Evolutionary conservation across 169 alveolate genomes (phyloP).

Genomic region (Sarcocystis neurona): DNA sequence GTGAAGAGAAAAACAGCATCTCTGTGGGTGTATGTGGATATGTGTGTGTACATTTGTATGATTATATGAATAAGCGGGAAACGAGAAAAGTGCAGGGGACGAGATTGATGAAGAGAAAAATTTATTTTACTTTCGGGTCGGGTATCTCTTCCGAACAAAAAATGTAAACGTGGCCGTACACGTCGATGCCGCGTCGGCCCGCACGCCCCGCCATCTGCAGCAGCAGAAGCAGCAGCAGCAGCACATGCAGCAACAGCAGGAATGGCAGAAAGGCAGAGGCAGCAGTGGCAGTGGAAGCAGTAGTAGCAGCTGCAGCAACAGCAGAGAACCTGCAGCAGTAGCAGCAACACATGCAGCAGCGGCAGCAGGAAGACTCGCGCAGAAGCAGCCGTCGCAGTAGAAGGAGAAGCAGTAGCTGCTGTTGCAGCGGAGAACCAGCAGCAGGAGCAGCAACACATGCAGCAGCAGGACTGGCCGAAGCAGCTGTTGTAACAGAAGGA

Average conservation of each 20-base stretch:
- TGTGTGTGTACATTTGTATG: constrained; percentile 60
- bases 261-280: no score
- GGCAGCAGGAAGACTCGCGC: no score
- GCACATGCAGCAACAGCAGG: background rate
- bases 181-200: constrained; percentile 98
- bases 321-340: no score
- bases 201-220: constrained; percentile 98
- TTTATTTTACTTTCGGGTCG: constrained; percentile 84
- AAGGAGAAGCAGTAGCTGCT: background rate
- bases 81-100: constrained; percentile 83
- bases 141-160: constrained; percentile 88
- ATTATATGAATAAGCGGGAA: constrained; percentile 83
- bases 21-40: no score
- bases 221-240: background rate
- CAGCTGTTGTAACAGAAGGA: no score
- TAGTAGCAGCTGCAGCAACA: no score
- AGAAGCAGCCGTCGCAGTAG: no score
- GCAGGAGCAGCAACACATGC: background rate
- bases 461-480: no score
- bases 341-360: no score
- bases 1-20: background rate
- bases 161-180: constrained; percentile 93
- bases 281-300: no score
- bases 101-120: constrained; percentile 64
- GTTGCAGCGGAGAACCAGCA: background rate